Percentiles rank a stretch among this genome's conserved stretches.
These are phyloP conservation scores for Blastobotrys attinorum DNA, from an alignment of 805 yeast genomes.

Conservation along the genomic window DNA sequence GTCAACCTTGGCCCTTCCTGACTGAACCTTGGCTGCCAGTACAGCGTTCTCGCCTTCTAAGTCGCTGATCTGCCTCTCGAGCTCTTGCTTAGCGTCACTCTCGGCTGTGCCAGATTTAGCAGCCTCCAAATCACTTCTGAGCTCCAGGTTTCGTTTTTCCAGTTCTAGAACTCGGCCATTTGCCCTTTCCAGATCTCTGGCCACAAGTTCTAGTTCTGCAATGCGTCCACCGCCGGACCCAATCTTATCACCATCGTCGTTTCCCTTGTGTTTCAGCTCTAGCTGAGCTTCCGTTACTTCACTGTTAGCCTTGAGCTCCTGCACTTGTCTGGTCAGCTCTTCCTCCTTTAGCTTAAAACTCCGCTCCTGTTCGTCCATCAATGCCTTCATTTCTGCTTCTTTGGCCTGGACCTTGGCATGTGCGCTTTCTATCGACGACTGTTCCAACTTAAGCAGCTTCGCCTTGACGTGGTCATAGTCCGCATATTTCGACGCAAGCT, in stretches of 20 bases:
- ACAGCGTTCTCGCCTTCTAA: conserved; percentile 52
- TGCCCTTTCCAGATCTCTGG: conserved; percentile 66
- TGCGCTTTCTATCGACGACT: conserved; percentile 47
- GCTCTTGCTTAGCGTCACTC: conserved; percentile 7
- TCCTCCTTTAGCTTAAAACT: conserved; percentile 58
- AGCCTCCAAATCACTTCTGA: conserved; percentile 58
- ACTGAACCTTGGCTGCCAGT: conserved; percentile 50
- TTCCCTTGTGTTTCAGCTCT: conserved; percentile 7
- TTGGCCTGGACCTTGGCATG: conserved; percentile 54
- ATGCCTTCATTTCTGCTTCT: conserved; percentile 61
- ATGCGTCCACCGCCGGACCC: conserved; percentile 16
- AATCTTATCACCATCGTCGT: conserved; percentile 10
- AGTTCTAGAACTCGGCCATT: conserved; percentile 61
- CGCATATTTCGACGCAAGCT: conserved; percentile 53
- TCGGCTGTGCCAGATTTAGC: conserved; percentile 37
- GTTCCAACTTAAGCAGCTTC: conserved; percentile 53
- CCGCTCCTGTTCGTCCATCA: conserved; percentile 63
- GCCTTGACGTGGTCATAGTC: conserved; percentile 73
- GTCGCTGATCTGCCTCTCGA: conserved; percentile 14
- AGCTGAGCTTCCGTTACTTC: conserved; percentile 57
- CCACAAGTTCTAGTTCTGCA: conserved; percentile 51
- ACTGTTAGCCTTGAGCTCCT: conserved; percentile 48
- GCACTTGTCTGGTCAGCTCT: conserved; percentile 43
- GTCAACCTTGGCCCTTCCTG: conserved; percentile 28
- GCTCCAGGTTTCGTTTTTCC: conserved; percentile 69